Evolutionary conservation across 352 stramenopile genomes (phyloP).

Genomic region (Phytophthora constricta): DNA sequence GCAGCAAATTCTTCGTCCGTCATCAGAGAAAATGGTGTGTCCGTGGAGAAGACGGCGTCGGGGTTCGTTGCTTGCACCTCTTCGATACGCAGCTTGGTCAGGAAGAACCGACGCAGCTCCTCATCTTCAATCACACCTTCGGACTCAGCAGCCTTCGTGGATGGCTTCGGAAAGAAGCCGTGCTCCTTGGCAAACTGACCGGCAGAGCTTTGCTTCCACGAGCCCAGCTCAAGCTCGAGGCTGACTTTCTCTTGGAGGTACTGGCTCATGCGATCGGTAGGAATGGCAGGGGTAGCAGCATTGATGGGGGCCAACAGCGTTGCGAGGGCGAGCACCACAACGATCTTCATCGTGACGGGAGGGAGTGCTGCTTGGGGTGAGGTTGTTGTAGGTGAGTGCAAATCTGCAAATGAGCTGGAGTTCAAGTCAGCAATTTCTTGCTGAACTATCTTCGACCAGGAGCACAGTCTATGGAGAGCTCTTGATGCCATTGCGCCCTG

Average conservation of each 20-base stretch:
- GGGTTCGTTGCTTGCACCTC: slow-evolving; percentile 59
- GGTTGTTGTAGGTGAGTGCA: slow-evolving; percentile 24
- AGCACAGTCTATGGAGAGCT: background rate
- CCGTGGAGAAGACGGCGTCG: slow-evolving; percentile 64
- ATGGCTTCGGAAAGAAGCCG: slow-evolving; percentile 40
- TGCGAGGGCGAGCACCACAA: slow-evolving; percentile 36
- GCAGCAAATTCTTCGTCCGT: slow-evolving; percentile 70
- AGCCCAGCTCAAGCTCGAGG: slow-evolving; percentile 48
- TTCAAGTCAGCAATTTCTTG: background rate
- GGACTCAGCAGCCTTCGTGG: background rate
- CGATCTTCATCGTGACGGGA: slow-evolving; percentile 39
- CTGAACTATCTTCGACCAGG: background rate
- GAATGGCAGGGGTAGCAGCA: slow-evolving; percentile 29
- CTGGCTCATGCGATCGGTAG: slow-evolving; percentile 40
- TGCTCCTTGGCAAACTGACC: slow-evolving; percentile 58
- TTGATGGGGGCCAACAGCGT: slow-evolving; percentile 22
- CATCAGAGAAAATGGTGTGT: slow-evolving; percentile 79
- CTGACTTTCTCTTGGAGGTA: slow-evolving; percentile 54
- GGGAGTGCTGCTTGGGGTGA: slow-evolving; percentile 22
- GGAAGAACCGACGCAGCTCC: slow-evolving; percentile 62
- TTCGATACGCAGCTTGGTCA: slow-evolving; percentile 69
- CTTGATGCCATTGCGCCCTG: background rate
- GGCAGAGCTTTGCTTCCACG: slow-evolving; percentile 60
- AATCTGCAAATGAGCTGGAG: slow-evolving; percentile 49
- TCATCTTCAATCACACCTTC: slow-evolving; percentile 48